Evolutionary conservation across 257 asterid species (phyloP), one percentile per base, ranked within the genome.

Genomic region (Rubia yunnanensis): DNA sequence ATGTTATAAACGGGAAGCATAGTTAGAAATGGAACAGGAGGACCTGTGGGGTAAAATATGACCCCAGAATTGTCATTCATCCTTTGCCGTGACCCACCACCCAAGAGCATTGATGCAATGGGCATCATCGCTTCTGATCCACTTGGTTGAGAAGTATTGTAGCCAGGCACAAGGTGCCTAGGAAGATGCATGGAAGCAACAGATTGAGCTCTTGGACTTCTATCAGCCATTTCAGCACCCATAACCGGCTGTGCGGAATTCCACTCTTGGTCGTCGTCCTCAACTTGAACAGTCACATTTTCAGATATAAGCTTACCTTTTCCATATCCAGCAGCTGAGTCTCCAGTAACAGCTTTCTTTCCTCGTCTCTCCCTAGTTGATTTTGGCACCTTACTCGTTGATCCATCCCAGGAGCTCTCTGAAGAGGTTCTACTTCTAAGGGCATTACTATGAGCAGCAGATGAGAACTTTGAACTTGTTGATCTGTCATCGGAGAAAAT

Each of bases 11-110:
- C 65, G 31, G 99, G 96, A 61, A 94, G 92, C 99, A 94, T 94
- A n/a, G 97, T 85, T 44, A 90, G 61, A 72, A 90, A 94, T 5
- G 98, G 99, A 71, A 94, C 84, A 28, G 99, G 98, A 58, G 99
- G 99, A 14, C 99, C 99, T 24, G 99, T 85, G 34, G 95, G 98
- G 67, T 85, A 88, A 75, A 94, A 94, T 46, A 97, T 56, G 62
- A 90, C 52, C 66, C 88, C 95, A 48, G 96, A 84, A 69, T 80
- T 78, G 69, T 90, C 96, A 38, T 73, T 58, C 70, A 60, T 68
- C 79, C 90, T 82, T 72, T 84, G 84, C 72, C 78, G 84, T 32
- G 89, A 79, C 27, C 92, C 89, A 59, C 87, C 83, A 54, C 85
- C 84, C 62, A 88, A 78, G 50, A 88, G 79, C 95, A 94, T 84